phyloP scores from a whole-genome alignment of 805 yeast species.

The Saccharomycopsis microspora region DNA sequence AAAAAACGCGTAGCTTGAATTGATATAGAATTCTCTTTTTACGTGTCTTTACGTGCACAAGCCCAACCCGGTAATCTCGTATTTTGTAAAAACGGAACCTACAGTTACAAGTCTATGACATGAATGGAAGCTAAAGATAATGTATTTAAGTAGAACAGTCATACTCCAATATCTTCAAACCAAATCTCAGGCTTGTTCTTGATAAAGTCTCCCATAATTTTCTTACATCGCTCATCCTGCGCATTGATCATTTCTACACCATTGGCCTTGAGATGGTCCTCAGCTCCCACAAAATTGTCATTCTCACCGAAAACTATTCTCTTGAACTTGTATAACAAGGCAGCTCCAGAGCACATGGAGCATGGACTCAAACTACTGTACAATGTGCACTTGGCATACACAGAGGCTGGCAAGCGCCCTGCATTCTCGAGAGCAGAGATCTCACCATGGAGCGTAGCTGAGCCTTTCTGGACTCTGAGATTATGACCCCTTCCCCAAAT shows the following conservation, averaged over 20 bases:
- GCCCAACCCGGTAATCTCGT: no score
- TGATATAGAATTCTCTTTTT: no score
- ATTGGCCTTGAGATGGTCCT: slow-evolving; percentile 50
- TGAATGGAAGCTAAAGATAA: no score
- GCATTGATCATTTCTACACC: slow-evolving; percentile 66
- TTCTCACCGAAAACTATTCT: slow-evolving; percentile 89
- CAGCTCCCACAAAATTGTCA: slow-evolving; percentile 73
- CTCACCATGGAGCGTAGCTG: slow-evolving; percentile 87
- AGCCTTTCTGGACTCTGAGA: slow-evolving; percentile 72
- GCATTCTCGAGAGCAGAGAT: slow-evolving; percentile 83
- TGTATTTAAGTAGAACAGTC: background rate
- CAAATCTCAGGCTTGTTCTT: slow-evolving; percentile 66
- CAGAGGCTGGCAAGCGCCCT: slow-evolving; percentile 73
- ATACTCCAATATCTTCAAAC: slow-evolving; percentile 70
- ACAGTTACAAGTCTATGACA: no score
- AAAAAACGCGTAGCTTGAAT: no score
- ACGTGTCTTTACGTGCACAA: no score
- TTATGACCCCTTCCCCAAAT: slow-evolving; percentile 87
- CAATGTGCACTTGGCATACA: slow-evolving; percentile 77
- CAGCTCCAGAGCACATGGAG: slow-evolving; percentile 92
- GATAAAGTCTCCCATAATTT: slow-evolving; percentile 70
- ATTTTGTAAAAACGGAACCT: no score
- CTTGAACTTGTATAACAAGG: slow-evolving; percentile 76
- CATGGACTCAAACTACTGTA: slow-evolving; percentile 92
- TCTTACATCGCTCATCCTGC: slow-evolving; percentile 49